A percentile compares a stretch with the other conserved stretches of the same genome.
Conservation (phyloP, 2,329 filamentous ascomycete genomes). For the Penicillium sp. region DNA sequence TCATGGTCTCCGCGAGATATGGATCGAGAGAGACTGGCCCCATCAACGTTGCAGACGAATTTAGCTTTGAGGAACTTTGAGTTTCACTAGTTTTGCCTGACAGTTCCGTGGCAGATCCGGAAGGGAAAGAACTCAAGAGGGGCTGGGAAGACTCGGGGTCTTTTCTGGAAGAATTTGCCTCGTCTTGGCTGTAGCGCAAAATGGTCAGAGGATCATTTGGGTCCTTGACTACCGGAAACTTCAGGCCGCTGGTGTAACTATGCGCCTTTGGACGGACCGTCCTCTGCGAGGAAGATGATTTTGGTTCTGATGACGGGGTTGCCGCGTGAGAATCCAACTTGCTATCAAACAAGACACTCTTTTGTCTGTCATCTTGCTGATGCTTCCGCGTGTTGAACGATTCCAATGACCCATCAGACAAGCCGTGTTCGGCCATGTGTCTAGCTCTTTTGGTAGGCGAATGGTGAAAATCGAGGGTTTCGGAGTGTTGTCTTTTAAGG, state of each 20-base stretch:
- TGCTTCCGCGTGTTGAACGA: background rate
- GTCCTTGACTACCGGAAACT: constrained; percentile 76
- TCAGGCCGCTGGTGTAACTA: constrained; percentile 49
- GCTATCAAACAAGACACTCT: constrained; percentile 1
- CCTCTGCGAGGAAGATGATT: constrained; percentile 26
- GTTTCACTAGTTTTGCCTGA: constrained; percentile 6
- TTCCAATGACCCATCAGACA: background rate
- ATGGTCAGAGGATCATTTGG: constrained; percentile 63
- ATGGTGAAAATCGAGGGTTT: background rate
- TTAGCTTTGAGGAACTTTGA: constrained; percentile 16
- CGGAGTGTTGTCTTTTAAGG: background rate
- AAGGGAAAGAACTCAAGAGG: constrained; percentile 5
- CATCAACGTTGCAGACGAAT: constrained; percentile 20
- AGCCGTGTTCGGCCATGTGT: background rate
- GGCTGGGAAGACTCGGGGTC: constrained; percentile 19
- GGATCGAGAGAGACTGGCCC: constrained; percentile 13
- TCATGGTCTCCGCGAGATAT: constrained; percentile 17
- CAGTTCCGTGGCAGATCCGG: constrained; percentile 3
- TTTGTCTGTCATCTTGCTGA: background rate
- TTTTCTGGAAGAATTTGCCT: constrained; percentile 51
- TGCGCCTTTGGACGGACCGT: constrained; percentile 27
- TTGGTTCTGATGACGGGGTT: constrained; percentile 18
- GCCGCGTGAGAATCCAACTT: constrained; percentile 7
- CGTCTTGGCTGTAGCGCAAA: constrained; percentile 65
- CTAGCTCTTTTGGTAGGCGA: constrained; percentile 11